Evolutionary conservation across 495 filamentous ascomycete genomes (phyloP).

Genomic region (Rhypophila decipiens): DNA sequence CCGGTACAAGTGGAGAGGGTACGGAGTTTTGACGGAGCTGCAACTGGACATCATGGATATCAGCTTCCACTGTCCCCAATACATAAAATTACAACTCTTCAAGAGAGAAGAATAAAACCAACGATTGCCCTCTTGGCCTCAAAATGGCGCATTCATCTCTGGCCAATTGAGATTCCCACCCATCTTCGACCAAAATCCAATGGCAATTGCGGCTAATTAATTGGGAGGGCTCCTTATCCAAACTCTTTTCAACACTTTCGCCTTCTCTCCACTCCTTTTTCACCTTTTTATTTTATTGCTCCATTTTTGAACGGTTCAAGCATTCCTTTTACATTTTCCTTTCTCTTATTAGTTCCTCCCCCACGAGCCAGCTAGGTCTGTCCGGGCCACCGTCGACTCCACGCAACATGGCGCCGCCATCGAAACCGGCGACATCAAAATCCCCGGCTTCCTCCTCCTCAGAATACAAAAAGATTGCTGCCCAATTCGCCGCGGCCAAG

Average conservation of each 20-base stretch:
- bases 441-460: constrained; percentile 13
- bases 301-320: not conserved
- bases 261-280: constrained; percentile 18
- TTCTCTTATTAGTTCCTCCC: not conserved
- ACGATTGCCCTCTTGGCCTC: no score
- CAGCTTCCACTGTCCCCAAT: no score
- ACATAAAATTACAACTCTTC: no score
- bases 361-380: not conserved
- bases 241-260: no score
- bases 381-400: not conserved
- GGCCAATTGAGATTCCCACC: not conserved
- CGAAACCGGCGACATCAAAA: constrained; percentile 17
- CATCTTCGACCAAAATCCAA: constrained; percentile 3
- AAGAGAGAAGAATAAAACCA: no score
- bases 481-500: constrained; percentile 42
- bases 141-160: constrained; percentile 19
- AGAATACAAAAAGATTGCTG: constrained; percentile 38
- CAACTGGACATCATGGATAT: no score
- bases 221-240: constrained; percentile 3
- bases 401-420: not conserved
- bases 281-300: constrained; percentile 17
- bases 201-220: constrained; percentile 14
- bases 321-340: constrained; percentile 3
- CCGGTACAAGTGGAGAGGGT: no score
- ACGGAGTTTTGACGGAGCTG: no score